A percentile compares a stretch with the other conserved stretches of the same genome.
These are phyloP conservation scores for Hyphopichia khmerensis DNA, from an alignment of 1,139 yeast species.

Conservation along the genomic window DNA sequence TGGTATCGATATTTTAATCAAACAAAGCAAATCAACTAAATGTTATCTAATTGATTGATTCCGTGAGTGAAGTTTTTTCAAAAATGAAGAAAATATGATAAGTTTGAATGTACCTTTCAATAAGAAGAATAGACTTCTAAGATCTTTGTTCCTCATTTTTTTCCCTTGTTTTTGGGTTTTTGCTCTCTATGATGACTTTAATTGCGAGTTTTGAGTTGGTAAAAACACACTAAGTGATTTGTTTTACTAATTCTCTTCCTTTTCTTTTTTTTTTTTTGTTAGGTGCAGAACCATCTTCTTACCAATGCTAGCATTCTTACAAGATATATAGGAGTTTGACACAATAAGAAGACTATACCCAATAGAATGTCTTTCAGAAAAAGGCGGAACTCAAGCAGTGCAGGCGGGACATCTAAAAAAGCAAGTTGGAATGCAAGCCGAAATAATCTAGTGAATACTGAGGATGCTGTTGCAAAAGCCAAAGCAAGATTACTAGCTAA, in stretches of 20 bases:
- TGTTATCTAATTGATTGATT: neutral
- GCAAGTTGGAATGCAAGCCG: neutral
- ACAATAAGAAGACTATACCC: no score
- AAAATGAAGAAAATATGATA: no score
- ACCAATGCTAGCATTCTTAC: no score
- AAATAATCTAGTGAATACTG: neutral
- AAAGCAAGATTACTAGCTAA: slow-evolving; percentile 7
- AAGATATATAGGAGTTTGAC: no score
- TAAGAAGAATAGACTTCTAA: no score
- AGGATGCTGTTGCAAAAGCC: slow-evolving; percentile 6
- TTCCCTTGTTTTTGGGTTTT: neutral
- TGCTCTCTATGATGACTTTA: neutral
- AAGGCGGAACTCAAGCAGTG: neutral
- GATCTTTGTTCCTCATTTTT: neutral
- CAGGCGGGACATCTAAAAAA: neutral
- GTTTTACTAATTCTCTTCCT: no score
- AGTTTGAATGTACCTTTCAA: neutral
- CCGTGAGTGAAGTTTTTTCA: neutral
- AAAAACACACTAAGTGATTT: neutral
- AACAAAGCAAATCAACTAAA: no score
- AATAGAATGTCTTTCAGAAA: neutral
- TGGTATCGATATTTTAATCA: no score
- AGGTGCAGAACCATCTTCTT: neutral
- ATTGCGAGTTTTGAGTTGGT: neutral
- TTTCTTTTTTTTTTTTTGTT: no score